A percentile compares a stretch with the other conserved stretches of the same genome.
phyloP scores from a whole-genome alignment of 768 basidiomycete genomes.

The Rhizopogon rudus region DNA sequence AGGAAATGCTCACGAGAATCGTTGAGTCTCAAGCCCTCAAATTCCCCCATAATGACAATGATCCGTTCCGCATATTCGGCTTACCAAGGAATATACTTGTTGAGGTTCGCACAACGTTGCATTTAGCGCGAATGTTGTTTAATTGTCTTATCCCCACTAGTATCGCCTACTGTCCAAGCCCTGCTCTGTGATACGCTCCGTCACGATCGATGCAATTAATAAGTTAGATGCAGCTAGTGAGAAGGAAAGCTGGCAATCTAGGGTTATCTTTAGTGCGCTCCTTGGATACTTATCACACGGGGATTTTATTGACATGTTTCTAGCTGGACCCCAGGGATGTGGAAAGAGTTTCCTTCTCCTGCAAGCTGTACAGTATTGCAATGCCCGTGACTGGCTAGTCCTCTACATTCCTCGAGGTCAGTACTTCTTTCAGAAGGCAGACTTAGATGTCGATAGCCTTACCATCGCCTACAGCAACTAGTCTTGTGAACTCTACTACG shows the following conservation, averaged over 20 bases:
- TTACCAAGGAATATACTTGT: constrained; percentile 64
- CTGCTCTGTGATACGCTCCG: constrained; percentile 64
- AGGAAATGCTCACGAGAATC: constrained; percentile 31
- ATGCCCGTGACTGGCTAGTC: constrained; percentile 69
- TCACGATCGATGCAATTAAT: constrained; percentile 54
- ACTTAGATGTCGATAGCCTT: neutral
- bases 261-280: constrained; percentile 63
- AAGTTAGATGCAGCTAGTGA: constrained; percentile 47
- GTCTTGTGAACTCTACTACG: constrained; percentile 71
- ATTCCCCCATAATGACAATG: constrained; percentile 40
- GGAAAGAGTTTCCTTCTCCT: constrained; percentile 80
- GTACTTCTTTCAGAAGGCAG: constrained; percentile 9
- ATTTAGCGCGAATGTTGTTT: neutral
- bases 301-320: constrained; percentile 2
- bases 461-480: constrained; percentile 33
- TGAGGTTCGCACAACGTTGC: constrained; percentile 46
- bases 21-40: constrained; percentile 42
- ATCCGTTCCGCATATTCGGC: constrained; percentile 62
- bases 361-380: constrained; percentile 69
- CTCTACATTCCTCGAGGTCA: constrained; percentile 79
- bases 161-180: constrained; percentile 68
- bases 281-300: neutral
- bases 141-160: constrained; percentile 27
- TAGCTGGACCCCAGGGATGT: constrained; percentile 69
- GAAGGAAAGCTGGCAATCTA: constrained; percentile 43